Evolutionary conservation across 2,329 filamentous ascomycete genomes (phyloP).

Genomic region (Colletotrichum sp.): DNA sequence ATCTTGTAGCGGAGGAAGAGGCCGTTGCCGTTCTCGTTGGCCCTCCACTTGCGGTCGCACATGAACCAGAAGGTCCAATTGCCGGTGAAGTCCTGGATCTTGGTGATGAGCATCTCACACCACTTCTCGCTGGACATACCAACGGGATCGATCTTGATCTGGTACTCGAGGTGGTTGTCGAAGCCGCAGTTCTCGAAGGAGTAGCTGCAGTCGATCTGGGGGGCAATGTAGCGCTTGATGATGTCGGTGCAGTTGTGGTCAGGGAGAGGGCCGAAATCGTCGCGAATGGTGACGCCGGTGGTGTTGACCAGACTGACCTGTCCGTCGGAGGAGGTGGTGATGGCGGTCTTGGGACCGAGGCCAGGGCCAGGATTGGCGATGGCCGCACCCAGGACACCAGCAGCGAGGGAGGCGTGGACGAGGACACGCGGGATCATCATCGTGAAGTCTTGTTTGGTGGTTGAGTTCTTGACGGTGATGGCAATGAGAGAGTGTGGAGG

Average conservation of each 20-base stretch:
- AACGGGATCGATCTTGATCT: conserved; percentile 1
- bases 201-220: conserved; percentile 8
- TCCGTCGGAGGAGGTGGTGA: not conserved
- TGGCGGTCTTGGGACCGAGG: not conserved
- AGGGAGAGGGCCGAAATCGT: not conserved
- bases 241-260: conserved; percentile 2
- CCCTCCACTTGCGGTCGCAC: not conserved
- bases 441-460: not conserved
- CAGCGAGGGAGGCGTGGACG: not conserved
- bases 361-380: not conserved
- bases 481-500: not conserved
- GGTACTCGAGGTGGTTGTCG: conserved; percentile 5
- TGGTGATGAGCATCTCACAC: not conserved
- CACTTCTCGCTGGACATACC: conserved; percentile 1
- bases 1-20: not conserved
- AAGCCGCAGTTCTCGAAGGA: conserved; percentile 10
- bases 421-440: not conserved
- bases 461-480: not conserved
- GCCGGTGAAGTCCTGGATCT: not conserved
- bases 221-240: not conserved
- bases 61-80: not conserved
- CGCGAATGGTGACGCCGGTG: not conserved
- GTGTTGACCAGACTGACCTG: not conserved
- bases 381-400: not conserved
- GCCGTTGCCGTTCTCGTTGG: not conserved